Base-by-base conservation (phyloP, 2,329 filamentous ascomycete species). In the Rhexocercosporidium sp. region DNA sequence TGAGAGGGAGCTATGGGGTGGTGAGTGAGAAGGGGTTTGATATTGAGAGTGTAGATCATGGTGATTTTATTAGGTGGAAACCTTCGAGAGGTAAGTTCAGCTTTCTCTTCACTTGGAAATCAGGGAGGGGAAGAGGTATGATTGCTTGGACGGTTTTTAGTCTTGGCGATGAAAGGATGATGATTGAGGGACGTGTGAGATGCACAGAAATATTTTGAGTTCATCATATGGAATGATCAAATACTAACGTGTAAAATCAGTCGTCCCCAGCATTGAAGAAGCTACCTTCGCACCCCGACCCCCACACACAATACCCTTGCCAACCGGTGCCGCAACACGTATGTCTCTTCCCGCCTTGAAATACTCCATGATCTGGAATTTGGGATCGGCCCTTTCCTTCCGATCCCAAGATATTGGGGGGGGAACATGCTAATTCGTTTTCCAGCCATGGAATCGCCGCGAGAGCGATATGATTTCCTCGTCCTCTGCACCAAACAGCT, bases 21-120 rank as follows among this genome's bases (percentile, higher is more conserved):
- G 71, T 74, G 46, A 70, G 49, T 34, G 68, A 70, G 44, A 67
- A 65, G 25, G 72, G 72, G 2, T 74, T 66, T 60, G 63, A 70
- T 67, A 71, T 74, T 59, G 70, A 74, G 62, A 72, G 70, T 62
- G 64, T 72, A 37, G 72, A 74, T 65, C 71, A 74, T 62, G 72
- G 72, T 12, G 31, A 34, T 14, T n/a, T 69, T 20, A 54, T 66
- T 14, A 67, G 69, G 20, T 74, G 72, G 72, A 72, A 62, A 34
- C 70, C 71, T 25, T 63, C 20, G 31, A 62, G 68, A 66, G 63
- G 72, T 73, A 34, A 51, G 66, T 51, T 34, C 4, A 7, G 3
- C 14, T 47, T 61, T 20, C 47, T 51, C 20, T 16, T 51, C n/a
- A 25, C 4, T 25, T 51, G 12, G 1, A 22, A 6, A 18, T 51